Conservation (phyloP, 305 asterid genomes). For the Petunia hybrid region DNA sequence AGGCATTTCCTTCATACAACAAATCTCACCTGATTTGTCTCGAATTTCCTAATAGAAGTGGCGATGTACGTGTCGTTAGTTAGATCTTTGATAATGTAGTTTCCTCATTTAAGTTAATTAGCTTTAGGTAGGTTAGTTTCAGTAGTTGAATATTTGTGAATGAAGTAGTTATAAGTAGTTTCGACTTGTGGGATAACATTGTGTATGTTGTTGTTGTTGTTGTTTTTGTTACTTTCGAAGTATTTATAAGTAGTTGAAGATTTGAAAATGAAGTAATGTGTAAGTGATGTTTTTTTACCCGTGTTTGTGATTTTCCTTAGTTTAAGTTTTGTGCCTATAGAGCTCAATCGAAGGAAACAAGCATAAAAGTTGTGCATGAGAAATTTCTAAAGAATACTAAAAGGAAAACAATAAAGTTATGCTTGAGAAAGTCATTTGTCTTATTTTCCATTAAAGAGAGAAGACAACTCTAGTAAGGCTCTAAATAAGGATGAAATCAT, state of each 20-base stretch:
- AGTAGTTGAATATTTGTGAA: conserved; percentile 10
- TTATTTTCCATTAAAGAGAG: background rate
- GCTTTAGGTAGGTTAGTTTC: background rate
- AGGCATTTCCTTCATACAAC: conserved; percentile 86
- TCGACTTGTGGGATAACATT: too few species aligned
- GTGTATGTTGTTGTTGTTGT: too few species aligned
- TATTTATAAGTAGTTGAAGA: background rate
- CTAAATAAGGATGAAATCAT: background rate
- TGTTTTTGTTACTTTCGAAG: background rate
- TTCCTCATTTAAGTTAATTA: background rate
- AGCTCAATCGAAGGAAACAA: conserved; percentile 13
- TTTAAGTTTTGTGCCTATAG: background rate
- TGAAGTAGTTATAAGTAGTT: background rate
- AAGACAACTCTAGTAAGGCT: background rate
- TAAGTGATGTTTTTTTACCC: background rate
- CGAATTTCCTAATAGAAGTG: conserved; percentile 87
- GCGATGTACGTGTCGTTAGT: conserved; percentile 69
- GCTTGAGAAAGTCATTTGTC: background rate
- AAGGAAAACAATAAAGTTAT: background rate
- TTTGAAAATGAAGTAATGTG: conserved; percentile 3
- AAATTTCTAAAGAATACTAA: background rate
- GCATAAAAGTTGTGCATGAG: background rate
- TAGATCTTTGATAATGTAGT: conserved; percentile 32
- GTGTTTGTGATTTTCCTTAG: background rate
- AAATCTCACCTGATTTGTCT: conserved; percentile 88